Conservation (phyloP, 805 yeast genomes). For the Schizosaccharomyces osmophilus region DNA sequence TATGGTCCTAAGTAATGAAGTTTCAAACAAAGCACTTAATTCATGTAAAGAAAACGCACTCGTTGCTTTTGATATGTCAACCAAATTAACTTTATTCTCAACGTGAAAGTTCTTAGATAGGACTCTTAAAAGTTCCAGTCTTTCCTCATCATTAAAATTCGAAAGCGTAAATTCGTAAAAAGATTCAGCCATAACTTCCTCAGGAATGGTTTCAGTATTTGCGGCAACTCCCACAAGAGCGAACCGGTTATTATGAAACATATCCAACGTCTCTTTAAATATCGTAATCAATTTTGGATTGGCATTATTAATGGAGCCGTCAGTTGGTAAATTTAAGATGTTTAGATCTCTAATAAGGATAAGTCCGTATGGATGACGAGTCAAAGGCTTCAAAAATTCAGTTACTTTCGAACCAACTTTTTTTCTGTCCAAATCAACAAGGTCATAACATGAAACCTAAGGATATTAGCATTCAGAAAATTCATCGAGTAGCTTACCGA, state of each 20-base stretch:
- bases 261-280: neutral
- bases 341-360: neutral
- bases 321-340: neutral
- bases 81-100: neutral
- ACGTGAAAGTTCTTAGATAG: neutral
- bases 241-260: neutral
- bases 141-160: neutral
- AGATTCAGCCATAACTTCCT: neutral
- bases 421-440: too few species aligned
- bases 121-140: neutral
- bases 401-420: too few species aligned
- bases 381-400: neutral
- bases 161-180: neutral
- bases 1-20: too few species aligned
- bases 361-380: neutral
- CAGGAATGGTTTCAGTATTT: neutral
- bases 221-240: neutral
- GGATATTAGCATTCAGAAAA: too few species aligned
- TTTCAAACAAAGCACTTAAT: neutral
- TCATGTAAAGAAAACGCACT: neutral
- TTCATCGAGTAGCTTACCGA: too few species aligned
- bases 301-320: neutral
- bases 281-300: too few species aligned
- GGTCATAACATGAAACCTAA: too few species aligned
- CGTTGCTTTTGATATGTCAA: neutral